Evolutionary conservation across 345 rosid genomes (phyloP), one percentile per base, ranked within the genome.

Genomic region (Trapa bicornis): DNA sequence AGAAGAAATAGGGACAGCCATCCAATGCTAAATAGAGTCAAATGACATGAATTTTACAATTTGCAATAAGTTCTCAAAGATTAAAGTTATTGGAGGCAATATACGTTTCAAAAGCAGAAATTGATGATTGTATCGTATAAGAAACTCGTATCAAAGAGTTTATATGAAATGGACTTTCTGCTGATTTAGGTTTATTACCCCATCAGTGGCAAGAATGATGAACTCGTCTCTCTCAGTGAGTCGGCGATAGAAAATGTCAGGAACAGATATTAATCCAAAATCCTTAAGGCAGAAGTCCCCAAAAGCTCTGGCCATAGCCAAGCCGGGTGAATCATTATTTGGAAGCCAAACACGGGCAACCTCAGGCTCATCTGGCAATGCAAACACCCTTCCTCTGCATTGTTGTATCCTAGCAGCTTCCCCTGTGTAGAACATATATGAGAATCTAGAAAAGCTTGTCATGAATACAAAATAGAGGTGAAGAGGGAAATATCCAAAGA

Each of bases 261-360:
- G 98, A 10, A 83, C 84, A 0, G 98, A 90, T 73, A 90, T 93
- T 74, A 93, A 74, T 65, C 98, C 98, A 74, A 88, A 93, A 77
- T 93, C 97, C 77, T 93, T 93, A n/a, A 93, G 86, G 79, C 98
- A 93, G 75, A 93, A 93, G 75, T 93, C 98, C 16, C 98, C 98
- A 80, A 93, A 90, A 72, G 98, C 98, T 83, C 98, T 84, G 67
- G 98, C 96, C 98, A 93, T 93, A 47, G 98, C 98, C 77, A 93
- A 78, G 73, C 98, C 98, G 65, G 98, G 98, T 50, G 98, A 88
- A 71, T 93, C 89, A 11, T 83, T 88, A 75, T 90, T 87, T 60
- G 98, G 98, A 82, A 93, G 78, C 98, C 98, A 93, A 62, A 93
- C 94, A 71, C 98, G 93, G 67, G 98, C 92, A 70, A 93, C 97